phyloP scores from a whole-genome alignment of 2,329 filamentous ascomycete genomes.

The Botrytis galanthina region DNA sequence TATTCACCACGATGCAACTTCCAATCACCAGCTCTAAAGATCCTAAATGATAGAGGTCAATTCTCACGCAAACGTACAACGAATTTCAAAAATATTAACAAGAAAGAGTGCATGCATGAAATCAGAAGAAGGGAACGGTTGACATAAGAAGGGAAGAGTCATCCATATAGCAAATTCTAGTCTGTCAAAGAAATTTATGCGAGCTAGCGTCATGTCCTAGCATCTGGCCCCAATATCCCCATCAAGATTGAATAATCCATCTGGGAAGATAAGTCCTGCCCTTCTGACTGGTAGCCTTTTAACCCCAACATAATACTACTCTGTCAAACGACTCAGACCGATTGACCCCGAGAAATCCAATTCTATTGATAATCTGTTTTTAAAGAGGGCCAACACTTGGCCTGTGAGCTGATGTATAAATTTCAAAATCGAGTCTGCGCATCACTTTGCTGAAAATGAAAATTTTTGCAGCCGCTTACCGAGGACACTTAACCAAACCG shows the following conservation, averaged over 20 bases:
- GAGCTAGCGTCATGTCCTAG: conserved; percentile 6
- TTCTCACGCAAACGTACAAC: background rate
- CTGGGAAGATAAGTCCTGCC: background rate
- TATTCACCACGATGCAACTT: background rate
- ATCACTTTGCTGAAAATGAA: background rate
- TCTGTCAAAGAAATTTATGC: background rate
- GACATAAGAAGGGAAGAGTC: background rate
- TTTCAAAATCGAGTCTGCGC: background rate
- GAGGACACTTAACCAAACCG: background rate
- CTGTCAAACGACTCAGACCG: conserved; percentile 9
- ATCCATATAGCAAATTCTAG: background rate
- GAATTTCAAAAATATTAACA: background rate
- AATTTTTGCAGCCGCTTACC: conserved; percentile 3
- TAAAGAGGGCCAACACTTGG: background rate
- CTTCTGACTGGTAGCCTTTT: conserved; percentile 4
- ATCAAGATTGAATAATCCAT: background rate
- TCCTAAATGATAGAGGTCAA: background rate
- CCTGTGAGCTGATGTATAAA: background rate
- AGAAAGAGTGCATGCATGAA: conserved; percentile 1
- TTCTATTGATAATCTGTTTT: background rate
- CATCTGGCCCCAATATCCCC: background rate
- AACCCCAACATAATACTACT: conserved; percentile 4
- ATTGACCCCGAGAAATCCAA: background rate
- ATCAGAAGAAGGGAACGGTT: background rate
- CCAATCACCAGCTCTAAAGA: background rate